Conservation (phyloP, 805 yeast genomes). For the Komagataella pseudopastoris region DNA sequence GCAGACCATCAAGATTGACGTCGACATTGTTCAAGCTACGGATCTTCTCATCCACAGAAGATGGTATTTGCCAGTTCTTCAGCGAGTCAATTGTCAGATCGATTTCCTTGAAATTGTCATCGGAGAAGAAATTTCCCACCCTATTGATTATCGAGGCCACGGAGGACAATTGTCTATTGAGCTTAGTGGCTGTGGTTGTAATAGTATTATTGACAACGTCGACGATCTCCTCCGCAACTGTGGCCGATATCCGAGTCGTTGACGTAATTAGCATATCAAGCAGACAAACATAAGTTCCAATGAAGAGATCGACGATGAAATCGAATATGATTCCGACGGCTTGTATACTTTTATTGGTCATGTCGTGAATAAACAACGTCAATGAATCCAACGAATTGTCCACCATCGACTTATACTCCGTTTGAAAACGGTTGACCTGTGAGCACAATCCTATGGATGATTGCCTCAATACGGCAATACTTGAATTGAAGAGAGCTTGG, state of each 20-base stretch:
- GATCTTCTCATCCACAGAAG: conserved; percentile 45
- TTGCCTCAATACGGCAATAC: not conserved
- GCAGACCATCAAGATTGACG: not conserved
- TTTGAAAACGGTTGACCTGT: not conserved
- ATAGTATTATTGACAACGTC: conserved; percentile 49
- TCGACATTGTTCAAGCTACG: conserved; percentile 5
- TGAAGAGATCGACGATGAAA: conserved; percentile 55
- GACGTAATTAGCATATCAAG: conserved; percentile 60
- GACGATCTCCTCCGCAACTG: conserved; percentile 55
- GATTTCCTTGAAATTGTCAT: conserved; percentile 31
- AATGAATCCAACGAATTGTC: conserved; percentile 43
- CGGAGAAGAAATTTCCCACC: conserved; percentile 43
- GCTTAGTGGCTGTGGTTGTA: conserved; percentile 35
- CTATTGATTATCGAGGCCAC: conserved; percentile 36
- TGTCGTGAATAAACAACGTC: conserved; percentile 36
- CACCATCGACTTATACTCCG: conserved; percentile 12
- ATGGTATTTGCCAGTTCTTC: conserved; percentile 49
- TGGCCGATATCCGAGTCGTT: conserved; percentile 56
- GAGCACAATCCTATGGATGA: not conserved
- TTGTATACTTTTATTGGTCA: conserved; percentile 33
- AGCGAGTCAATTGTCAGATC: conserved; percentile 45
- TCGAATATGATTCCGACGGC: conserved; percentile 45
- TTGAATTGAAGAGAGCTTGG: not conserved
- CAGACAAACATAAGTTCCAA: conserved; percentile 84
- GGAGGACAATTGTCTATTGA: conserved; percentile 41